These are phyloP conservation scores for Ogataea hybrid DNA, from an alignment of 1,139 yeast genomes.

Conservation along the genomic window DNA sequence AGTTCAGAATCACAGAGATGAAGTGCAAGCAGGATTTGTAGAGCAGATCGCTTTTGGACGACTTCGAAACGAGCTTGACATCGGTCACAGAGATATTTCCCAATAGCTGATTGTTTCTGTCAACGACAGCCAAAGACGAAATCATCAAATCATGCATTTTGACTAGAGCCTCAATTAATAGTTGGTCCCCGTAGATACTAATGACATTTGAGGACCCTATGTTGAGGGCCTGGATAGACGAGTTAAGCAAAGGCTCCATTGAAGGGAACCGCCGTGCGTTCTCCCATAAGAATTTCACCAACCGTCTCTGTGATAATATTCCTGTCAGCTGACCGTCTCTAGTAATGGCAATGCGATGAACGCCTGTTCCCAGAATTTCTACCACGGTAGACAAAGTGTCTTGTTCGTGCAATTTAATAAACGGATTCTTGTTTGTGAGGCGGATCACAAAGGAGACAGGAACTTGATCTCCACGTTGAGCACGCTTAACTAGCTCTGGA, in stretches of 20 bases:
- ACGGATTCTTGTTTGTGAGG: constrained; percentile 84
- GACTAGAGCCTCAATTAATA: constrained; percentile 79
- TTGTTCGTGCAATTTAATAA: constrained; percentile 66
- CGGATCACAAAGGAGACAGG: constrained; percentile 78
- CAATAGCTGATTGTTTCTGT: constrained; percentile 65
- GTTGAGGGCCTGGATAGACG: constrained; percentile 61
- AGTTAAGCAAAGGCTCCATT: constrained; percentile 69
- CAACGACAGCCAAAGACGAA: constrained; percentile 93
- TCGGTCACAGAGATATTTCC: constrained; percentile 96
- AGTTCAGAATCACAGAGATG: constrained; percentile 78
- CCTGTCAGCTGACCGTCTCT: constrained; percentile 61
- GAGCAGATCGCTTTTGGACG: constrained; percentile 78
- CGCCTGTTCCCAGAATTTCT: constrained; percentile 87
- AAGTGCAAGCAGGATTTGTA: constrained; percentile 85
- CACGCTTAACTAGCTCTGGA: constrained; percentile 40
- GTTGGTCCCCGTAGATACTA: constrained; percentile 81
- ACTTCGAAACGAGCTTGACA: constrained; percentile 80
- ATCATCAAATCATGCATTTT: constrained; percentile 84
- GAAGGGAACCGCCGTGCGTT: constrained; percentile 83
- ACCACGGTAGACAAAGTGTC: constrained; percentile 72
- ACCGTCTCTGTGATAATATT: constrained; percentile 83
- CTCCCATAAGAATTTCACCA: constrained; percentile 83
- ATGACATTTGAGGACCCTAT: constrained; percentile 73
- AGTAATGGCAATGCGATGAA: constrained; percentile 85
- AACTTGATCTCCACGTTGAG: constrained; percentile 66